phyloP scores from a whole-genome alignment of 2,329 filamentous ascomycete species.

The Nigrograna mackinnonii region DNA sequence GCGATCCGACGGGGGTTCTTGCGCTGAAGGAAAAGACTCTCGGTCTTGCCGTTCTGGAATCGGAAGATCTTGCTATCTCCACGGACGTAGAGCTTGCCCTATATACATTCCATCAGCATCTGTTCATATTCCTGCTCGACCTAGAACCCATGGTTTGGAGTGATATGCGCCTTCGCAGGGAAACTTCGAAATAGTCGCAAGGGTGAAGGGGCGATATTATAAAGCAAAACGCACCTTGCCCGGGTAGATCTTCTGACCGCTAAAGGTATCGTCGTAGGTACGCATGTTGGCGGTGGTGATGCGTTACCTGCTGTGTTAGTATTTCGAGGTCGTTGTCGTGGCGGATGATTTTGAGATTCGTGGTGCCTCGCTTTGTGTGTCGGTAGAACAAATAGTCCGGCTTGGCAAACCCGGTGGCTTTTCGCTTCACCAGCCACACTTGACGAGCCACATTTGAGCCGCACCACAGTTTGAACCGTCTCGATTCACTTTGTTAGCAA shows the following conservation, averaged over 20 bases:
- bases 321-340: conserved; percentile 35
- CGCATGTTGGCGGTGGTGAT: conserved; percentile 64
- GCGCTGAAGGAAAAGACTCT: conserved; percentile 99
- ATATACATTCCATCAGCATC: conserved; percentile 40
- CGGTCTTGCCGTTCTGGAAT: conserved; percentile 99
- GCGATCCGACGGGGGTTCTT: conserved; percentile 99
- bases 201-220: conserved; percentile 11
- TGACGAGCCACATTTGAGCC: not conserved
- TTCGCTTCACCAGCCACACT: too few relatives aligned
- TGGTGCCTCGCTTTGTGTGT: conserved; percentile 18
- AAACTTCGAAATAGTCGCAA: conserved; percentile 9
- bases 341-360: conserved; percentile 31
- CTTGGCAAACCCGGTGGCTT: conserved; percentile 12
- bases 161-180: too few relatives aligned
- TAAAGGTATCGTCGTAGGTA: conserved; percentile 80
- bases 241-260: conserved; percentile 78
- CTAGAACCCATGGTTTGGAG: too few relatives aligned
- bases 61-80: conserved; percentile 99
- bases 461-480: too few relatives aligned
- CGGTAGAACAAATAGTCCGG: conserved; percentile 9
- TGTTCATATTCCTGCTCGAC: conserved; percentile 12
- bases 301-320: conserved; percentile 44
- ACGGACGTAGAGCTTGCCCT: conserved; percentile 99
- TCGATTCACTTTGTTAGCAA: too few relatives aligned
- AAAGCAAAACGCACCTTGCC: conserved; percentile 68